A percentile compares a stretch with the other conserved stretches of the same genome.
Conservation (phyloP, 495 filamentous ascomycete genomes). For the Penicillium paxilli region DNA sequence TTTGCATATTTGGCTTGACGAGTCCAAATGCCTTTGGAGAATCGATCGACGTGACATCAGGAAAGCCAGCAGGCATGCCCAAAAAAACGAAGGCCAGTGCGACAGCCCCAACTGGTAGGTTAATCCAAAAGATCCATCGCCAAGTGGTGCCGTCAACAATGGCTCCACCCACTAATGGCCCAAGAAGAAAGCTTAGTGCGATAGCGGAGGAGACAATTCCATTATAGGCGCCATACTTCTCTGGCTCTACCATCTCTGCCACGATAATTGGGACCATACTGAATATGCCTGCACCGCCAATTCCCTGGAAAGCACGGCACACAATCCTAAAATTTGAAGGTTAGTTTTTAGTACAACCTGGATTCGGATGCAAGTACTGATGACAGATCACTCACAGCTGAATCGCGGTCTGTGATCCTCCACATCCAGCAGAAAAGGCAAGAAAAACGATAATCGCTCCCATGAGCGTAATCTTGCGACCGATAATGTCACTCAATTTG, state of each 20-base stretch:
- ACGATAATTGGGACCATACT: conserved; percentile 55
- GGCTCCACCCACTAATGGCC: conserved; percentile 44
- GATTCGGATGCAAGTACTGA: conserved; percentile 1
- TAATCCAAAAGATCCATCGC: conserved; percentile 40
- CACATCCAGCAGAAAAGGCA: conserved; percentile 55
- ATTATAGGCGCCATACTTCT: conserved; percentile 39
- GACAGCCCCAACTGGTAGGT: conserved; percentile 40
- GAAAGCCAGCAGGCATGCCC: conserved; percentile 10
- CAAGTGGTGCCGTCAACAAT: conserved; percentile 36
- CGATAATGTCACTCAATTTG: conserved; percentile 53
- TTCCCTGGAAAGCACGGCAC: conserved; percentile 41
- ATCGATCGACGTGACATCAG: not conserved
- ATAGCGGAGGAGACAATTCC: conserved; percentile 32
- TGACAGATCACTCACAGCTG: conserved; percentile 39
- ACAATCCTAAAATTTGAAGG: conserved; percentile 22
- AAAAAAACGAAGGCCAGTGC: not conserved
- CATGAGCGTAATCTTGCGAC: conserved; percentile 48
- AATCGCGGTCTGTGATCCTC: conserved; percentile 40
- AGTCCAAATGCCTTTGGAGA: not conserved
- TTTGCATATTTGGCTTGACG: not conserved
- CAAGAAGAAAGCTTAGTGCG: conserved; percentile 16
- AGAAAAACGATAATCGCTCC: conserved; percentile 52
- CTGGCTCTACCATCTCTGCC: conserved; percentile 45
- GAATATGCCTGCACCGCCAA: conserved; percentile 47
- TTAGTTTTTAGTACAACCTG: too few species aligned